Evolutionary conservation across 805 yeast genomes (phyloP), one percentile per base, ranked within the genome.

Genomic region (Huiozyma sinensis): DNA sequence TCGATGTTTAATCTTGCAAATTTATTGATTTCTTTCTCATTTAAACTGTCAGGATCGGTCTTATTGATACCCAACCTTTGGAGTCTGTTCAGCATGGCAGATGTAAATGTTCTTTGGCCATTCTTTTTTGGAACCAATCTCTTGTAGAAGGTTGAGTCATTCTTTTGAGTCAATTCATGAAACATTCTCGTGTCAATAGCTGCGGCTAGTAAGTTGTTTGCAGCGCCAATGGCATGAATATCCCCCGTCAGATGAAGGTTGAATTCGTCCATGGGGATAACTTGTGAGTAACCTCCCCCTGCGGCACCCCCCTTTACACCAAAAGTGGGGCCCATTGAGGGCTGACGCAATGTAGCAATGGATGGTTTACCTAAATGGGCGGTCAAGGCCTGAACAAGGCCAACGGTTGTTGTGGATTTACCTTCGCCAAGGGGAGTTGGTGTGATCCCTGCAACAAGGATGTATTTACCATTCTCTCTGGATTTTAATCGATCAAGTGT

Each of bases 291-390:
- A 40, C 97, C 97, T 61, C 97, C 98, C 56, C 98, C 98, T 13
- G 97, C 97, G 46, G 98, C 98, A 65, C 97, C 97, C 59, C 98
- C 98, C 69, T 90, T 90, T 56, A 90, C 88, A 64, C 98, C 98
- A 57, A 90, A 90, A 13, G 97, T 90, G 42, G 98, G 98, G 35
- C 97, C 97, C 96, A 90, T 87, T 7, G 95, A 83, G 29, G 97
- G 97, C 65, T 90, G 98, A 65, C 98, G 83, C 42, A 90, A 95
- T 57, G 86, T 88, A 43, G 97, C 98, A 64, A 89, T 79, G 34
- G 95, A 80, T 46, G 82, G 81, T 63, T 77, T 79, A 42, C 79
- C 75, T 56, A 90, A 72, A 57, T 87, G 94, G 28, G 96, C 96
- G 48, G 95, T 95, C 46, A 90, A 70, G 11, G 98, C 95, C 67